Base-by-base conservation (phyloP, 352 stramenopile genomes). In the Globisporangium parvum region DNA sequence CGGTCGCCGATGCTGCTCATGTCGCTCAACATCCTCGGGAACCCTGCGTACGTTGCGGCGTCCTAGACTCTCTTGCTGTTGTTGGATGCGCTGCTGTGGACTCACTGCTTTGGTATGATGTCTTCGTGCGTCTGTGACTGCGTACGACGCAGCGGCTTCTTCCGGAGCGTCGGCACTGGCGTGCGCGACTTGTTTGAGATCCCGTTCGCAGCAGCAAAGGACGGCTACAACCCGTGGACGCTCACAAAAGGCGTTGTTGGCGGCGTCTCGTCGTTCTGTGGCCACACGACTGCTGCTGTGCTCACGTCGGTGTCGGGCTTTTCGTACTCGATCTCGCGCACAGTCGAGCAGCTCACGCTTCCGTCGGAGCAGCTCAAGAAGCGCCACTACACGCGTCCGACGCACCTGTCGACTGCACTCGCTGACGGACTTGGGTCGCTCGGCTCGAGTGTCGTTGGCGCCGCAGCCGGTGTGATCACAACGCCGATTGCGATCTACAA, bases 21-120 rank as follows among this genome's bases (percentile, higher is more conserved):
- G 82, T 94, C 85, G 15, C 68, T 94, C 50, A 91, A 92, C 65
- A 87, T 92, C 52, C 62, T 92, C 47, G 85, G 85, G 24, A 94
- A 94, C 53, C 85, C 85, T 59, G 80, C 82, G 84, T 94, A 87
- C 48, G 81, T 75, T n/a, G 28, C 6, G 2, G 26, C 26, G 26
- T 31, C 26, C 3, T 31, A 31, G 47, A 24, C 20, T 42, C 9
- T 31, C 14, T 33, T 33, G 21, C 1, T 56, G 20, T 50, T 18
- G 12, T 14, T 18, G 17, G 21, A 37, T 40, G 6, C 4, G 4
- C 17, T 57, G 23, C 26, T 18, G 11, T 20, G 46, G 20, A 35
- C 51, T 57, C 11, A 57, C 37, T 37, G 10, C 6, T 6, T 51
- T 17, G 6, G 8, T 18, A 18, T 52, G 5, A 37, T 17, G 24